Conservation (phyloP, 257 asterid species). For the Voacanga thouarsii region DNA sequence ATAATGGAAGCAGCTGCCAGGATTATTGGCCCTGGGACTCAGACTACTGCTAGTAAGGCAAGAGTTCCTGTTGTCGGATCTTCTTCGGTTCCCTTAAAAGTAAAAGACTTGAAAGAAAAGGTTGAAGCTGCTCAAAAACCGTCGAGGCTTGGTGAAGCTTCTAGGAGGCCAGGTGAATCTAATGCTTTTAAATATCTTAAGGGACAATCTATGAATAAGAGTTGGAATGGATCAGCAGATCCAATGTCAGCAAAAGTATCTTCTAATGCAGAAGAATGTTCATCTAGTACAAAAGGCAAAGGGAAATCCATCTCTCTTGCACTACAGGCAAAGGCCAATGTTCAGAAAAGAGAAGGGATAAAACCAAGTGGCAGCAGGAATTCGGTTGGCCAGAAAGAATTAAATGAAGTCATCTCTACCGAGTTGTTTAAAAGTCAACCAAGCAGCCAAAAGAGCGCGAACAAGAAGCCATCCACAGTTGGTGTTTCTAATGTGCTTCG, state of each 20-base stretch:
- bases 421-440: constrained; percentile 46
- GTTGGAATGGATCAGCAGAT: constrained; percentile 44
- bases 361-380: constrained; percentile 27
- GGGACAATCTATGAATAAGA: constrained; percentile 46
- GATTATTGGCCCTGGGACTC: constrained; percentile 59
- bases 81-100: constrained; percentile 59
- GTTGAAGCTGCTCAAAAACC: constrained; percentile 53
- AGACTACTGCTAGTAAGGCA: constrained; percentile 28
- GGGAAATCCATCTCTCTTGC: constrained; percentile 86
- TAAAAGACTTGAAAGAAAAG: constrained; percentile 66
- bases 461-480: constrained; percentile 42
- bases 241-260: constrained; percentile 30
- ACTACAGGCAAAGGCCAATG: constrained; percentile 82
- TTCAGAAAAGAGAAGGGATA: constrained; percentile 72
- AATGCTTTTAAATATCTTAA: constrained; percentile 36
- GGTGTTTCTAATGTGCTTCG: constrained; percentile 49
- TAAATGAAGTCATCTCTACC: constrained; percentile 37
- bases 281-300: constrained; percentile 32
- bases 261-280: constrained; percentile 44
- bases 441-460: constrained; percentile 34
- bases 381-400: constrained; percentile 39
- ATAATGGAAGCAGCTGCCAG: constrained; percentile 94
- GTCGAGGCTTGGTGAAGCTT: constrained; percentile 39
- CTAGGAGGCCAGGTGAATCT: constrained; percentile 46
- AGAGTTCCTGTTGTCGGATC: constrained; percentile 53